Base-by-base conservation (phyloP, 768 basidiomycete species). In the Phallus indusiatus region DNA sequence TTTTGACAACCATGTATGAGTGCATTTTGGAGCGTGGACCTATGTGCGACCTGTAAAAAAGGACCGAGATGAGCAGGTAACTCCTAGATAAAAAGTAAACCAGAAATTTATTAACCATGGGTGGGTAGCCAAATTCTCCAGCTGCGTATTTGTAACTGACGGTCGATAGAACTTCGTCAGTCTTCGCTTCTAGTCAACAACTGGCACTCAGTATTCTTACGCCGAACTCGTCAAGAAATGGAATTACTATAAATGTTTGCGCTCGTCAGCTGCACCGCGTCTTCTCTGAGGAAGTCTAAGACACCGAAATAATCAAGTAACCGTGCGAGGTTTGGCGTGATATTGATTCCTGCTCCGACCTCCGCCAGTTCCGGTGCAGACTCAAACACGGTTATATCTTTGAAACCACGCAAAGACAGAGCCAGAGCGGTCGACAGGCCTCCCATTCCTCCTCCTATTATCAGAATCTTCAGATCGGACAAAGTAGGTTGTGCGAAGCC, bases 311-410 rank as follows among this genome's bases (percentile, higher is more conserved):
- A 50, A 17, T 68, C 60, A 17, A 73, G 61, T 51, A 70, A 63
- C 8, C 72, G 64, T 2, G 67, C 64, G 16, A 74, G 65, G 55
- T 75, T 75, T 11, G 73, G 71, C 2, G 72, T 68, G 28, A 73
- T 64, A 62, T 75, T 72, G 51, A 75, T 74, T 0, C 73, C 72
- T 1, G 72, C 70, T 0, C 72, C 73, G 7, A 74, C 71, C 59
- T 73, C 72, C 1, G 69, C 71, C 5, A 72, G 54, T 20, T 65
- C 61, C 22, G 62, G 59, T 18, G 71, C 69, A 4, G 64, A 48
- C 62, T 73, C 71, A 61, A 64, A 71, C 1, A 72, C 66, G 46
- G 66, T 61, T 51, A 72, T 67, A n/a, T 69, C 59, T n/a, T 50
- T 61, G 66, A 72, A 71, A 0, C 72, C 71, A 28, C 66, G 47